phyloP scores from a whole-genome alignment of 2,329 filamentous ascomycete genomes.

The Fusarium heterosporum region DNA sequence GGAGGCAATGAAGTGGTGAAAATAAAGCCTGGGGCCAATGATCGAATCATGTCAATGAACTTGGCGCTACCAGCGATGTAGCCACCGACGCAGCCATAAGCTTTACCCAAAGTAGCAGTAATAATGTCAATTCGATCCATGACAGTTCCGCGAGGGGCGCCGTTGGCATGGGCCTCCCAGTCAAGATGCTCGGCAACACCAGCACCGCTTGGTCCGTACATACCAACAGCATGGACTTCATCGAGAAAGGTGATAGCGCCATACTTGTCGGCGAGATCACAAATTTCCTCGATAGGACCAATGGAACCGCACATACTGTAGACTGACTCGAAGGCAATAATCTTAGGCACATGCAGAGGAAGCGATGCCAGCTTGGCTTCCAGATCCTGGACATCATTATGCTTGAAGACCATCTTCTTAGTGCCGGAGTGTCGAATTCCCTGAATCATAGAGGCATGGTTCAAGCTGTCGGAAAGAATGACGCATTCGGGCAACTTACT shows the following conservation, averaged over 20 bases:
- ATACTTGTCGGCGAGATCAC: conserved; percentile 96
- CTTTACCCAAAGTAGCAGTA: conserved; percentile 95
- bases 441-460: conserved; percentile 99
- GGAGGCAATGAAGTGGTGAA: conserved; percentile 98
- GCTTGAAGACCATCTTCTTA: conserved; percentile 98
- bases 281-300: conserved; percentile 94
- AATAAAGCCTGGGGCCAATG: conserved; percentile 96
- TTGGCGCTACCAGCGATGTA: conserved; percentile 93
- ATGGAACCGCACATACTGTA: conserved; percentile 99
- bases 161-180: conserved; percentile 84
- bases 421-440: conserved; percentile 97
- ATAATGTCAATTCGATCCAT: conserved; percentile 99
- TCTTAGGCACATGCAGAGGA: conserved; percentile 88
- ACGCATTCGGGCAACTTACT: conserved; percentile 97
- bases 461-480: conserved; percentile 96
- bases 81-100: conserved; percentile 96
- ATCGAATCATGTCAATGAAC: conserved; percentile 92
- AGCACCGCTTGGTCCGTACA: conserved; percentile 96
- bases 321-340: conserved; percentile 98
- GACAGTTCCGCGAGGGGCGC: conserved; percentile 81
- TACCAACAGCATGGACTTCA: conserved; percentile 98
- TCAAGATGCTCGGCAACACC: conserved; percentile 98
- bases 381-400: conserved; percentile 94
- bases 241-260: conserved; percentile 97
- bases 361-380: conserved; percentile 92